phyloP scores from a whole-genome alignment of 331 rosid genomes.

The Malus hybrid region DNA sequence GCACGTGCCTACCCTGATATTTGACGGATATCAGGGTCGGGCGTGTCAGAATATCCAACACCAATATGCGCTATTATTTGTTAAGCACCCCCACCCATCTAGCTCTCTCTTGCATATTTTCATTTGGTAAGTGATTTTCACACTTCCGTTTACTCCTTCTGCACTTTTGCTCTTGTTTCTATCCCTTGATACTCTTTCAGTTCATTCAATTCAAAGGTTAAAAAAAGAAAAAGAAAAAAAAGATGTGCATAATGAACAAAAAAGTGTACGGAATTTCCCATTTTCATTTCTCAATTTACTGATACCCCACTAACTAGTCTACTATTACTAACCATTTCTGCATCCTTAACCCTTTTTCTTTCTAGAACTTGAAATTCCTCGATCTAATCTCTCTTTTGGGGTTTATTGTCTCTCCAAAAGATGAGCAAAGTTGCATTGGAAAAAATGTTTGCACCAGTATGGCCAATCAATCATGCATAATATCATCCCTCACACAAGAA shows the following conservation, averaged over 20 bases:
- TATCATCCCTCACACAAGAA: neutral
- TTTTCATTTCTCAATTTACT: neutral
- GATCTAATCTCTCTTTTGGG: neutral
- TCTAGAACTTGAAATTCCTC: neutral
- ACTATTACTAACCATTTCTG: neutral
- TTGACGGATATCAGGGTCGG: too few relatives aligned
- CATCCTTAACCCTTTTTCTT: neutral
- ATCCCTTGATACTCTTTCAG: rapidly evolving
- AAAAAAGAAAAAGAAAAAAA: too few relatives aligned
- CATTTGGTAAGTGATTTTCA: neutral
- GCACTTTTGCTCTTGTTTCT: too few relatives aligned
- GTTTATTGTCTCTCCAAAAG: neutral
- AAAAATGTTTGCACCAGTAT: neutral
- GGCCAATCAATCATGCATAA: neutral
- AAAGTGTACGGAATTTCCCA: neutral
- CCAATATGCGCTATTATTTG: neutral
- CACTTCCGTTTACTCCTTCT: too few relatives aligned
- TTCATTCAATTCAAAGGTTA: too few relatives aligned
- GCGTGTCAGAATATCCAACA: neutral
- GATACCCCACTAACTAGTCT: neutral
- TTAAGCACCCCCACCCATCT: neutral
- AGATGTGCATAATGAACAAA: rapidly evolving
- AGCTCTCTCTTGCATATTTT: neutral
- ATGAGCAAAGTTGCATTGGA: neutral
- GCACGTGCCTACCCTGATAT: too few relatives aligned